Conservation (phyloP, 2,329 filamentous ascomycete species). For the Hortaea werneckii region DNA sequence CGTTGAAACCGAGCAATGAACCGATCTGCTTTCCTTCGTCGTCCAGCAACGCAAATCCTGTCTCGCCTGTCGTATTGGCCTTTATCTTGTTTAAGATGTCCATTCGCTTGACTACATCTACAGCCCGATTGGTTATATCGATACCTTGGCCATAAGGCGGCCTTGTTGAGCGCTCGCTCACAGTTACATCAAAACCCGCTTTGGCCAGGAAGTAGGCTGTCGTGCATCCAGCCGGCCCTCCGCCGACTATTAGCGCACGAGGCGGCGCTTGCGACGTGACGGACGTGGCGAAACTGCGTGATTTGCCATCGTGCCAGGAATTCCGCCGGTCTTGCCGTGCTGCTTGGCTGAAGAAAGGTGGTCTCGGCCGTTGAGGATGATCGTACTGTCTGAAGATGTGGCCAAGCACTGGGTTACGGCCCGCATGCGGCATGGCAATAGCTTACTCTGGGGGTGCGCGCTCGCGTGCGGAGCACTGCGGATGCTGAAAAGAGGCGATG, state of each 20-base stretch:
- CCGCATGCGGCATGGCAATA: no score
- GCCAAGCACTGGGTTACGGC: no score
- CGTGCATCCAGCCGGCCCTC: slow-evolving; percentile 13
- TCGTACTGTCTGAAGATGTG: no score
- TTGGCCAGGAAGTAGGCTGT: slow-evolving; percentile 11
- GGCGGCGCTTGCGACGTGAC: background rate
- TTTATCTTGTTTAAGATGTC: slow-evolving; percentile 16
- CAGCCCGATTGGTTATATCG: slow-evolving; percentile 18
- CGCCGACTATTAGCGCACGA: slow-evolving; percentile 14
- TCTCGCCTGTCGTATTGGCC: slow-evolving; percentile 12
- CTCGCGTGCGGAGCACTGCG: no score
- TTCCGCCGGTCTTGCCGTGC: no score
- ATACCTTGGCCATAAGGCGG: slow-evolving; percentile 16
- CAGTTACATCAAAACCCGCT: slow-evolving; percentile 8
- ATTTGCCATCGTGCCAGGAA: no score
- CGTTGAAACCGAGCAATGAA: no score
- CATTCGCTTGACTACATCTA: slow-evolving; percentile 17
- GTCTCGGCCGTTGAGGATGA: no score
- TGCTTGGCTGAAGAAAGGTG: no score
- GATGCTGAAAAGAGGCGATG: no score
- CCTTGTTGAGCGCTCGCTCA: slow-evolving; percentile 10
- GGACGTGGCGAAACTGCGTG: no score
- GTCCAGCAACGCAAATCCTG: slow-evolving; percentile 17
- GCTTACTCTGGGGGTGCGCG: no score
- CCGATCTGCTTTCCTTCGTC: slow-evolving; percentile 9